phyloP scores from a whole-genome alignment of 768 basidiomycete species.

The Leccinum longicurvipes region DNA sequence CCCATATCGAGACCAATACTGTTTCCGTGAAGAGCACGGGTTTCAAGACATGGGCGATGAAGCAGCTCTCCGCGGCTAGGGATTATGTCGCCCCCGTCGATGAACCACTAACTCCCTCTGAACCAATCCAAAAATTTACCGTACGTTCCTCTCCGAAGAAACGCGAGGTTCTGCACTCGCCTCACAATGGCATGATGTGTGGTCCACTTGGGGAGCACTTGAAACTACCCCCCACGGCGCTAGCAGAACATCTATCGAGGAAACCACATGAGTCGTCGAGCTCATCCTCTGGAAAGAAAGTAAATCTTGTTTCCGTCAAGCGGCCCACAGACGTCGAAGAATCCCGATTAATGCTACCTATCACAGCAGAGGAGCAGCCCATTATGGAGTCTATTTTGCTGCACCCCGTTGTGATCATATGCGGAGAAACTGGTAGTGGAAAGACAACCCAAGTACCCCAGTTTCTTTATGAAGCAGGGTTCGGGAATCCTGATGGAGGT shows the following conservation, averaged over 20 bases:
- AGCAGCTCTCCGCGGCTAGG: slow-evolving; percentile 61
- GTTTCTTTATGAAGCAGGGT: slow-evolving; percentile 96
- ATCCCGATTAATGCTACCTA: slow-evolving; percentile 76
- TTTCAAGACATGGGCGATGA: slow-evolving; percentile 90
- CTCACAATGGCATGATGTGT: slow-evolving; percentile 45
- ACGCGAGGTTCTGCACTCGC: slow-evolving; percentile 38
- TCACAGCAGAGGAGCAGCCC: slow-evolving; percentile 88
- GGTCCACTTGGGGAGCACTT: slow-evolving; percentile 81
- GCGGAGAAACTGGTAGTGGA: slow-evolving; percentile 95
- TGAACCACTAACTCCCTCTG: slow-evolving; percentile 14
- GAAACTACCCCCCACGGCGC: slow-evolving; percentile 60
- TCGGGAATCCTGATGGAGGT: slow-evolving; percentile 83
- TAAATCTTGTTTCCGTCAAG: slow-evolving; percentile 50
- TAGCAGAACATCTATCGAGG: slow-evolving; percentile 45
- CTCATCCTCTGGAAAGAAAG: slow-evolving; percentile 19
- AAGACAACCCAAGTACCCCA: slow-evolving; percentile 99
- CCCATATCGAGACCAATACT: slow-evolving; percentile 17
- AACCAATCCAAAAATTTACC: slow-evolving; percentile 2
- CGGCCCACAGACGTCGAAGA: slow-evolving; percentile 74
- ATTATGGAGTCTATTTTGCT: slow-evolving; percentile 91
- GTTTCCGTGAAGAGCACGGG: slow-evolving; percentile 39
- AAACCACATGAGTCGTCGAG: not conserved
- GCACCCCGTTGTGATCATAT: slow-evolving; percentile 69
- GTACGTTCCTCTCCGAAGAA: slow-evolving; percentile 38
- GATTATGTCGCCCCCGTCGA: slow-evolving; percentile 27